These are phyloP conservation scores for Penicillium verrucosum DNA, from an alignment of 2,329 filamentous ascomycete genomes.

Conservation along the genomic window DNA sequence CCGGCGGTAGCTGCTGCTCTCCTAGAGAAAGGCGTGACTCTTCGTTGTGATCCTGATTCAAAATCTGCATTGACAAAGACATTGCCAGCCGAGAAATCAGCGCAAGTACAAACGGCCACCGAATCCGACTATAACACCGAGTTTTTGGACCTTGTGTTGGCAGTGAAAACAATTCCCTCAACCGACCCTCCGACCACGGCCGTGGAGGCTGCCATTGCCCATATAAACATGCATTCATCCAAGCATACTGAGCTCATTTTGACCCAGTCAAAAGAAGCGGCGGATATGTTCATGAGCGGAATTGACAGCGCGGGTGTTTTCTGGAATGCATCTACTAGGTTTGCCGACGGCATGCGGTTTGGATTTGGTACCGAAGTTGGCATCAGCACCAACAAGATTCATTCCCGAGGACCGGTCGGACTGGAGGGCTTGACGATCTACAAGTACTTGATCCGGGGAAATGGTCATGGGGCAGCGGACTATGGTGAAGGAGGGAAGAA, in stretches of 20 bases:
- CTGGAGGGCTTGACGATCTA: conserved; percentile 95
- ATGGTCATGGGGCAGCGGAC: conserved; percentile 74
- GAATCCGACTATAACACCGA: conserved; percentile 80
- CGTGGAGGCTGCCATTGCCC: conserved; percentile 69
- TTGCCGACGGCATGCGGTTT: conserved; percentile 95
- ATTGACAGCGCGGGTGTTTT: conserved; percentile 91
- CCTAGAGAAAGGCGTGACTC: conserved; percentile 69
- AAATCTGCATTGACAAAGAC: conserved; percentile 59
- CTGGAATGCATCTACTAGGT: conserved; percentile 93
- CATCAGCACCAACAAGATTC: conserved; percentile 98
- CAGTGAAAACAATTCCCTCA: conserved; percentile 70
- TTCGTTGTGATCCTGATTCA: conserved; percentile 72
- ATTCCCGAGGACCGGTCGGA: conserved; percentile 87
- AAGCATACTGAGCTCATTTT: conserved; percentile 93
- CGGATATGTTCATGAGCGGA: conserved; percentile 77
- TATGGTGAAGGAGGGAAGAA: conserved; percentile 55
- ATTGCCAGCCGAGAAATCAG: conserved; percentile 43
- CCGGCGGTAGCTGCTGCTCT: conserved; percentile 72
- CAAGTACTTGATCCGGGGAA: conserved; percentile 85
- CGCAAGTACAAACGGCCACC: conserved; percentile 61
- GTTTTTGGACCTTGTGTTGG: conserved; percentile 79
- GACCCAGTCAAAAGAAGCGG: conserved; percentile 64
- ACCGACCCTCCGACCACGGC: conserved; percentile 28
- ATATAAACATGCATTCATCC: conserved; percentile 90
- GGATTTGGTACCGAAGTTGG: conserved; percentile 98